Conservation (phyloP, 352 stramenopile species). For the Pythium dissimile region DNA sequence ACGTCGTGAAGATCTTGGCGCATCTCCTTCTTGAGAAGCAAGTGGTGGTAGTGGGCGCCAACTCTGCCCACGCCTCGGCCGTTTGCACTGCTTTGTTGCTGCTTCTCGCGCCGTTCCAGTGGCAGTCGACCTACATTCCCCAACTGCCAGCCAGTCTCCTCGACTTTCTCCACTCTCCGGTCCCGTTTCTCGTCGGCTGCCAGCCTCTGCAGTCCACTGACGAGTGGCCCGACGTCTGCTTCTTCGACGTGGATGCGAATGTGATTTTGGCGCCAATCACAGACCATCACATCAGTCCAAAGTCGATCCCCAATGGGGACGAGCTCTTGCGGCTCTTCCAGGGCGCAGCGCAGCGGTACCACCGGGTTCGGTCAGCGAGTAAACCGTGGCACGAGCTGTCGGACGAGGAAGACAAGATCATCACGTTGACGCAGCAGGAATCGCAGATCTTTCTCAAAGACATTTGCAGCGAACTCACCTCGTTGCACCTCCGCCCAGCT, state of each 20-base stretch:
- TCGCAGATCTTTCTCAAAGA: conserved; percentile 66
- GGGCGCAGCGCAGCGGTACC: conserved; percentile 47
- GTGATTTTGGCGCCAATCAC: conserved; percentile 38
- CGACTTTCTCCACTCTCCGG: conserved; percentile 82
- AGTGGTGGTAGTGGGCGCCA: conserved; percentile 74
- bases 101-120: conserved; percentile 77
- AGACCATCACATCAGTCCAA: conserved; percentile 40
- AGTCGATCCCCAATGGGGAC: conserved; percentile 52
- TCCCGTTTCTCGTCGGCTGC: conserved; percentile 75
- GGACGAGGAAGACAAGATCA: conserved; percentile 72
- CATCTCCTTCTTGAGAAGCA: conserved; percentile 79
- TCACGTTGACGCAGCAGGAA: conserved; percentile 70
- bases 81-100: conserved; percentile 68
- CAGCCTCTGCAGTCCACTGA: conserved; percentile 55
- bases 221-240: conserved; percentile 81
- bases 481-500: conserved; percentile 39
- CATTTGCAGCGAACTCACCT: conserved; percentile 66
- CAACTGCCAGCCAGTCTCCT: conserved; percentile 62
- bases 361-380: conserved; percentile 31
- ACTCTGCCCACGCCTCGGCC: conserved; percentile 57
- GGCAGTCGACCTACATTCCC: conserved; percentile 88
- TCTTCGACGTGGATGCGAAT: conserved; percentile 76
- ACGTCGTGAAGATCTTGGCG: conserved; percentile 65
- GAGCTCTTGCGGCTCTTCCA: conserved; percentile 62
- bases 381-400: conserved; percentile 81